Conservation (phyloP, 495 filamentous ascomycete genomes). For the Penicillium paradoxum region DNA sequence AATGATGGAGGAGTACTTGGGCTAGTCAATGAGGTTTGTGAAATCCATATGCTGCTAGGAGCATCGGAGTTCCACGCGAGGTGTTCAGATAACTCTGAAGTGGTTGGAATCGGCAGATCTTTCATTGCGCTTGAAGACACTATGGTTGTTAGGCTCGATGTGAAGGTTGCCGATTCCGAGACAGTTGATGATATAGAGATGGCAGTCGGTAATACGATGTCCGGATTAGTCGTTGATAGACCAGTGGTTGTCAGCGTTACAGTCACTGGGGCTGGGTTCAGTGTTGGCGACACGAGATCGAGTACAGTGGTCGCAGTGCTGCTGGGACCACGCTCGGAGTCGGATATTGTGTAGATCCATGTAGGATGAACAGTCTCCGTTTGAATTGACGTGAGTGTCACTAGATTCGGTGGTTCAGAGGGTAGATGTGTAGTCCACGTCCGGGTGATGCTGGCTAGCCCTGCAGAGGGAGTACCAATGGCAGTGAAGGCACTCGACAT, state of each 20-base stretch:
- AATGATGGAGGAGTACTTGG: not conserved
- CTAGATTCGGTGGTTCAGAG: not conserved
- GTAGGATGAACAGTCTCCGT: constrained; percentile 3
- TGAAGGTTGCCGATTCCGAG: not conserved
- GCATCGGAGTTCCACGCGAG: not conserved
- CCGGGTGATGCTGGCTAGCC: not conserved
- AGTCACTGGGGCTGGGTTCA: not conserved
- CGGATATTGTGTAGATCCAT: not conserved
- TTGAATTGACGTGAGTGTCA: constrained; percentile 1
- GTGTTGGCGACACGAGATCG: not conserved
- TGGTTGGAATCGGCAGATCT: not conserved
- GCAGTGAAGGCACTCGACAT: not conserved
- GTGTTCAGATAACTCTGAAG: not conserved
- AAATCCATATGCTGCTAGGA: not conserved
- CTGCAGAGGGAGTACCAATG: not conserved
- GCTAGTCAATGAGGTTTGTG: not conserved
- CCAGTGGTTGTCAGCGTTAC: not conserved
- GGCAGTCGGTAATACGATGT: not conserved
- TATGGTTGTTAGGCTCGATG: not conserved
- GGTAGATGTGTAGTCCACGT: not conserved
- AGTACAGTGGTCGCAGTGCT: not conserved
- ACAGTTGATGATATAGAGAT: not conserved
- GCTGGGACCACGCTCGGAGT: not conserved
- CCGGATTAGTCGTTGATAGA: not conserved
- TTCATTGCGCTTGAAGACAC: not conserved